These are phyloP conservation scores for Rhododendron simsii DNA, from an alignment of 148 eudicot genomes.

Conservation along the genomic window DNA sequence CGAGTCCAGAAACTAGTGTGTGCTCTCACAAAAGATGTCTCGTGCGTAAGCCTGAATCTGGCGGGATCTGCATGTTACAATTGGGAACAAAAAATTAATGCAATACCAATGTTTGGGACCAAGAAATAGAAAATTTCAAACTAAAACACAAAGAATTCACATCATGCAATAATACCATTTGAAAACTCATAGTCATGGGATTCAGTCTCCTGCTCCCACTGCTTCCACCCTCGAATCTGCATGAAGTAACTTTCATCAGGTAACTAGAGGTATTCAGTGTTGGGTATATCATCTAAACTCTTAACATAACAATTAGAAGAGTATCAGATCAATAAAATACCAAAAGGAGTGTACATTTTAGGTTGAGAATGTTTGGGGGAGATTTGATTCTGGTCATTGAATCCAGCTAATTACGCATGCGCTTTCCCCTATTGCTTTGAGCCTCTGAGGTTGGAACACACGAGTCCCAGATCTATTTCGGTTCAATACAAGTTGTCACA, in stretches of 20 bases:
- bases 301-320: background rate
- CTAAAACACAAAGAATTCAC: background rate
- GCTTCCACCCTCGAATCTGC: slow-evolving; percentile 88
- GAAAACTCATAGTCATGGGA: slow-evolving; percentile 48
- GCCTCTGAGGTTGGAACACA: background rate
- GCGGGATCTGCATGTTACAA: slow-evolving; percentile 57
- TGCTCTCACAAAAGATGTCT: slow-evolving; percentile 82
- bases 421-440: background rate
- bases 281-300: background rate
- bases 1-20: slow-evolving; percentile 77
- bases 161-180: slow-evolving; percentile 33
- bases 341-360: background rate
- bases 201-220: slow-evolving; percentile 67
- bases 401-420: background rate
- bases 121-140: background rate
- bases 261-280: background rate
- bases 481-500: background rate
- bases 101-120: too few species aligned
- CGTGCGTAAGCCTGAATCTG: slow-evolving; percentile 83
- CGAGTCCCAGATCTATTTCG: background rate
- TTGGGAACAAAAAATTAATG: background rate
- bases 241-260: slow-evolving; percentile 9
- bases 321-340: background rate
- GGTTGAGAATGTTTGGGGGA: background rate
- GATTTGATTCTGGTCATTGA: background rate